A percentile compares a stretch with the other conserved stretches of the same genome.
Conservation (phyloP, 352 stramenopile genomes). For the Globisporangium cystogenes region DNA sequence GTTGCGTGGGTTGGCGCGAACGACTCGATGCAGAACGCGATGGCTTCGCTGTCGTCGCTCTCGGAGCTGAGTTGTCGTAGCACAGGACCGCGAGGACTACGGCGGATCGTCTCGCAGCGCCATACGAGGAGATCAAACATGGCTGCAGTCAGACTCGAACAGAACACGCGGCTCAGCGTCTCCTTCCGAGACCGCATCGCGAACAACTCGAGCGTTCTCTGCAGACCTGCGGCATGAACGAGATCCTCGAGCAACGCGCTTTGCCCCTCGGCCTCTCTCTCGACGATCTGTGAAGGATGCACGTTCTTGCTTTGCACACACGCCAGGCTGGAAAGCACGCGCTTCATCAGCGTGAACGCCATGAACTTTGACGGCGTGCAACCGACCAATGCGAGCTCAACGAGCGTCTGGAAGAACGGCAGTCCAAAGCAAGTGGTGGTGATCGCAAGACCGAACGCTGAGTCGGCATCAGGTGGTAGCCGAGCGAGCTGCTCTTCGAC, state of each 20-base stretch:
- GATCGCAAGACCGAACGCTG: not conserved
- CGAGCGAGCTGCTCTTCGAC: not conserved
- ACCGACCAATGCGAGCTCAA: slow-evolving; percentile 11
- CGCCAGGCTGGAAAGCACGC: slow-evolving; percentile 1
- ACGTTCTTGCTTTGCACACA: not conserved
- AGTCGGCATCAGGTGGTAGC: not conserved
- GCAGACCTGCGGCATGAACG: slow-evolving; percentile 15
- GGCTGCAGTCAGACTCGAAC: slow-evolving; percentile 22
- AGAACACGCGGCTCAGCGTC: slow-evolving; percentile 20
- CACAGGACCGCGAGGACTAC: not conserved
- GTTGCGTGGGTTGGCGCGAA: slow-evolving; percentile 29
- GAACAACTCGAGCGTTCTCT: slow-evolving; percentile 23
- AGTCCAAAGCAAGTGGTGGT: slow-evolving; percentile 15
- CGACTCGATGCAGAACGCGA: slow-evolving; percentile 11
- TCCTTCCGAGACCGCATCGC: slow-evolving; percentile 25
- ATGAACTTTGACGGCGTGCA: slow-evolving; percentile 24
- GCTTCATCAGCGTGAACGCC: slow-evolving; percentile 21
- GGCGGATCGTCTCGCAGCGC: slow-evolving; percentile 12
- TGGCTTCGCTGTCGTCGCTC: not conserved
- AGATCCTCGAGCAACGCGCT: slow-evolving; percentile 4
- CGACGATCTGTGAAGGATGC: not conserved
- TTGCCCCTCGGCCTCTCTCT: not conserved
- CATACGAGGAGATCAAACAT: slow-evolving; percentile 25
- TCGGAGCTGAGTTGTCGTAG: not conserved
- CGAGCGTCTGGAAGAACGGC: slow-evolving; percentile 23